These are phyloP conservation scores for Clonostachys chloroleuca DNA, from an alignment of 2,329 filamentous ascomycete species.

Conservation along the genomic window DNA sequence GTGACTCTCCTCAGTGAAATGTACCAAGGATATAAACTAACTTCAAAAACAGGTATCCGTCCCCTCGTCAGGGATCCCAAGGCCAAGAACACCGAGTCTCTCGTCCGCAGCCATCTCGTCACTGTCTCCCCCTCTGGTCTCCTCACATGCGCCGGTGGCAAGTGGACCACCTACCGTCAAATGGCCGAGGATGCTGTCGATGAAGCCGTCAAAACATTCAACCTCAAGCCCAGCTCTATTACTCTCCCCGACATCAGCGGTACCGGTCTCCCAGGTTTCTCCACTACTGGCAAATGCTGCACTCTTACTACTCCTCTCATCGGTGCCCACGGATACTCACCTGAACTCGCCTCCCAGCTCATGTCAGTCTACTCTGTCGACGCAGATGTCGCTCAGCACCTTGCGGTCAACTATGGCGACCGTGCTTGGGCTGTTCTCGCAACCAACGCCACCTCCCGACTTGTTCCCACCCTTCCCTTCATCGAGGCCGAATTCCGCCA, in stretches of 20 bases:
- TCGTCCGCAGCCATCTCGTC: slow-evolving; percentile 78
- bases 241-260: slow-evolving; percentile 62
- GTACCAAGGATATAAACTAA: slow-evolving; percentile 7
- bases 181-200: slow-evolving; percentile 87
- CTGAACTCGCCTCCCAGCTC: slow-evolving; percentile 23
- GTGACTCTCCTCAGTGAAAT: slow-evolving; percentile 5
- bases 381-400: slow-evolving; percentile 32
- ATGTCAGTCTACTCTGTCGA: slow-evolving; percentile 29
- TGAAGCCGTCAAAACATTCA: slow-evolving; percentile 66
- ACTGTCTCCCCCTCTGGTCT: slow-evolving; percentile 71
- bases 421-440: slow-evolving; percentile 68
- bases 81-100: slow-evolving; percentile 75
- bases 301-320: slow-evolving; percentile 71
- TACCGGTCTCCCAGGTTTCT: slow-evolving; percentile 37
- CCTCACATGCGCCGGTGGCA: slow-evolving; percentile 77
- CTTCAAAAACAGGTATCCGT: slow-evolving; percentile 48
- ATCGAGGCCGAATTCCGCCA: slow-evolving; percentile 72
- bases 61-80: slow-evolving; percentile 78
- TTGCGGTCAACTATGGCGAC: slow-evolving; percentile 36
- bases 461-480: slow-evolving; percentile 65
- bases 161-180: slow-evolving; percentile 86
- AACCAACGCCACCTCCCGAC: slow-evolving; percentile 52
- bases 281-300: slow-evolving; percentile 67
- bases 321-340: slow-evolving; percentile 67
- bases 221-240: slow-evolving; percentile 48